Evolutionary conservation across 164 flowering plant genomes (phyloP), one percentile per base, ranked within the genome.

Genomic region (Malania oleifera): DNA sequence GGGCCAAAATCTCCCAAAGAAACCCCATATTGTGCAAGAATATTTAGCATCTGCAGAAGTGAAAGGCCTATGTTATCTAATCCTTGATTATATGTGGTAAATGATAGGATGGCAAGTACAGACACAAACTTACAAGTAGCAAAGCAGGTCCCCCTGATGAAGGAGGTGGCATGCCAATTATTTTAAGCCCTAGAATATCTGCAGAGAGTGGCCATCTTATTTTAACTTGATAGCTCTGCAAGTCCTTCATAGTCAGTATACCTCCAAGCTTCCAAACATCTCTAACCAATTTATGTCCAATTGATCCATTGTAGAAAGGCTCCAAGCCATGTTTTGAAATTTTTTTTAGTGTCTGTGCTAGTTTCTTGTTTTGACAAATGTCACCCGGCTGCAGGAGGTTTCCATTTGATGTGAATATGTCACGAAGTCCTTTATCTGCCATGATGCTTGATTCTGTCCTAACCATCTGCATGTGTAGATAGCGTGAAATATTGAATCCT

Each of bases 81-180:
- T 29, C 35, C 4, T 31, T 31, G 4, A 9, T 9, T n/a, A 43
- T 18, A n/a, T 8, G n/a, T 14, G 3, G 45, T 10, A 47, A 52
- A 55, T 35, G 19, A 29, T 28, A 27, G 4, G n/a, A 17, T 15
- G 27, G 24, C 14, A 52, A 23, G 45, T 8, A 43, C 10, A 25
- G 8, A 11, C 13, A 54, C 60, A 5, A 19, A 47, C 82, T 68
- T 70, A 86, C 87, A 15, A 82, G 78, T 0, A 66, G 38, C 73
- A 84, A 62, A 26, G 75, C 70, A 54, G 72, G 62, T 11, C 80
- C 82, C 4, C 95, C 88, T 14, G 78, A 57, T 41, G 93, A 75
- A 57, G 86, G 90, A 40, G 81, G 82, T 11, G 82, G 86, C 90
- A 82, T 79, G 40, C 81, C 67, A 14, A 76, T 29, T n/a, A 84